Evolutionary conservation across 768 basidiomycete species (phyloP).

Genomic region (Mycena olivaceomarginata): DNA sequence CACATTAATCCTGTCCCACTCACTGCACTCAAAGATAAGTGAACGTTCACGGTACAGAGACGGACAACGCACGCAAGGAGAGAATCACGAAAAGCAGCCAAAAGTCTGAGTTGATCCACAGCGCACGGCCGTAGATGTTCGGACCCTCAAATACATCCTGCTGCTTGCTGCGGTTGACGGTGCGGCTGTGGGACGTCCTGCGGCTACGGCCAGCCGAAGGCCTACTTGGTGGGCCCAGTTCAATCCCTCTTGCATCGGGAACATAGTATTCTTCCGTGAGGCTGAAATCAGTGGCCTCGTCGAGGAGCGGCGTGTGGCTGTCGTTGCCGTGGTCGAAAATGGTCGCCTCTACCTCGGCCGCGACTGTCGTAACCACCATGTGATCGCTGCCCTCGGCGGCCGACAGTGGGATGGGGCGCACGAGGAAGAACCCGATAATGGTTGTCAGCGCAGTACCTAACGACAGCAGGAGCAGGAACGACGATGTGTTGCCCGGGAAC

Average conservation of each 20-base stretch:
- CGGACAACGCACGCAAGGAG: conserved; percentile 69
- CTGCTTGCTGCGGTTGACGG: conserved; percentile 50
- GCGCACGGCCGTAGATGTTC: conserved; percentile 65
- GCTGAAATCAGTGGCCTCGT: conserved; percentile 33
- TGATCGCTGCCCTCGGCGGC: conserved; percentile 54
- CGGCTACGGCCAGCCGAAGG: neutral
- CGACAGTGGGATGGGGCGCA: conserved; percentile 81
- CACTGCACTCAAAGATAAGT: conserved; percentile 58
- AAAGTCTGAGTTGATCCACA: conserved; percentile 69
- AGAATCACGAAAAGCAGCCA: conserved; percentile 66
- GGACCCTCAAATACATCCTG: conserved; percentile 63
- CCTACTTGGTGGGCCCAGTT: conserved; percentile 45
- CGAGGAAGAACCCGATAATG: conserved; percentile 84
- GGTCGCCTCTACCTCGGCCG: conserved; percentile 41
- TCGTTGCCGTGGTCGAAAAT: conserved; percentile 46
- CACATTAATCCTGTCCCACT: conserved; percentile 88
- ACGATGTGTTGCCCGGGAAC: conserved; percentile 87
- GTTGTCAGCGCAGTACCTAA: conserved; percentile 89
- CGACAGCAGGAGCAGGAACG: conserved; percentile 84
- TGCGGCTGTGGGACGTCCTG: conserved; percentile 22
- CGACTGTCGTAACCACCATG: conserved; percentile 43
- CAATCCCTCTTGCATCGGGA: conserved; percentile 44
- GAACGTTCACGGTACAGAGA: conserved; percentile 1
- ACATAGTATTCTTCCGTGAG: conserved; percentile 42
- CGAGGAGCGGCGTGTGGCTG: conserved; percentile 48